Evolutionary conservation across 257 asterid genomes (phyloP).

Genomic region (Leptodermis oblonga): DNA sequence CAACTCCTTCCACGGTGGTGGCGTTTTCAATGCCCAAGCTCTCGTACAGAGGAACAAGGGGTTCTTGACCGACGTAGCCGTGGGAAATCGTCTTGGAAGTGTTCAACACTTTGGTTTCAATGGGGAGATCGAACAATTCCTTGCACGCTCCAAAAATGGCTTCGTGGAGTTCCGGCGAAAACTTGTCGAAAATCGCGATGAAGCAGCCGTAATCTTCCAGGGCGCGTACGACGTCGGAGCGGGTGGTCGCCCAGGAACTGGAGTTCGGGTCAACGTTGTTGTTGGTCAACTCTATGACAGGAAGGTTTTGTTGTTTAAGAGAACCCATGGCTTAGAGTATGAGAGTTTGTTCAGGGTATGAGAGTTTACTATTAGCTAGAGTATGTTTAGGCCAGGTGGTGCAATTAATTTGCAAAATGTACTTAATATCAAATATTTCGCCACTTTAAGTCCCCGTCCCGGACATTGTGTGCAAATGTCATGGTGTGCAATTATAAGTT

Average conservation of each 20-base stretch:
- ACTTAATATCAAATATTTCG: too few species aligned
- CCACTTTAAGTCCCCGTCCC: too few species aligned
- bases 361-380: too few species aligned
- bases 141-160: slow-evolving; percentile 48
- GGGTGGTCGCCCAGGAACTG: slow-evolving; percentile 36
- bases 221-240: slow-evolving; percentile 44
- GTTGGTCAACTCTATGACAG: slow-evolving; percentile 46
- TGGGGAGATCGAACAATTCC: slow-evolving; percentile 54
- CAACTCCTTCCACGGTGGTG: slow-evolving; percentile 48
- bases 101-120: slow-evolving; percentile 46
- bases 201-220: slow-evolving; percentile 71
- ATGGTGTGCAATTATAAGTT: too few species aligned
- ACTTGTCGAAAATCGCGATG: slow-evolving; percentile 42
- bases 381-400: too few species aligned
- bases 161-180: slow-evolving; percentile 44
- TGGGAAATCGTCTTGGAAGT: slow-evolving; percentile 53
- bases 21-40: slow-evolving; percentile 65
- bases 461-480: too few species aligned
- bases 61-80: slow-evolving; percentile 69
- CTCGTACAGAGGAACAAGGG: slow-evolving; percentile 59
- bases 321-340: slow-evolving; percentile 66
- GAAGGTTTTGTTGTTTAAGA: slow-evolving; percentile 24
- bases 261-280: slow-evolving; percentile 42
- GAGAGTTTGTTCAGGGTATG: too few species aligned
- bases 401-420: too few species aligned